Conservation (phyloP, 805 yeast species). For the Priceomyces melissophilus region DNA sequence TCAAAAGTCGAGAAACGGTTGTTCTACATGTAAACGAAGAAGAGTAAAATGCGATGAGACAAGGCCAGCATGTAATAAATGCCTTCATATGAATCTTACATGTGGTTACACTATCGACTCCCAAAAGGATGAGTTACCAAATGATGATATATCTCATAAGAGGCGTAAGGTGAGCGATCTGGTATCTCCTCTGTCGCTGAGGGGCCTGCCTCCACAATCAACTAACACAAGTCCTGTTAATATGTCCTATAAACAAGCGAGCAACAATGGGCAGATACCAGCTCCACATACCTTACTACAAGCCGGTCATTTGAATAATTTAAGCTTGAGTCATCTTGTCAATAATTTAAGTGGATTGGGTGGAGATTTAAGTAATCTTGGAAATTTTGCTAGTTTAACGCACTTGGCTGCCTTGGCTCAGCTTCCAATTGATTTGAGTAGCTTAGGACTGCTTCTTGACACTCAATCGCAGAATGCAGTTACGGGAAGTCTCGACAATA, state of each 20-base stretch:
- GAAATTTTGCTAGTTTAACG: conserved; percentile 36
- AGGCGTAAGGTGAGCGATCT: conserved; percentile 4
- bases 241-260: neutral
- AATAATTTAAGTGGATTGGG: conserved; percentile 36
- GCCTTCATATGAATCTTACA: conserved; percentile 71
- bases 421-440: conserved; percentile 37
- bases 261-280: neutral
- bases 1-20: conserved; percentile 83
- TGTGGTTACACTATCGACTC: conserved; percentile 54
- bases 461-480: conserved; percentile 13
- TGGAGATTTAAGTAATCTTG: conserved; percentile 32
- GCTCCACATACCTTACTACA: conserved; percentile 14
- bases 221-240: conserved; percentile 10
- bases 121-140: conserved; percentile 3
- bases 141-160: conserved; percentile 1
- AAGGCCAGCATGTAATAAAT: conserved; percentile 76
- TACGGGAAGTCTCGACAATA: neutral
- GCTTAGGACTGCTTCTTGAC: conserved; percentile 29
- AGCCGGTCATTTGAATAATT: conserved; percentile 40
- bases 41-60: conserved; percentile 91
- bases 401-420: conserved; percentile 43
- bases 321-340: conserved; percentile 41
- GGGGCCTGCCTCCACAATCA: conserved; percentile 11
- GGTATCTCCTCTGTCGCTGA: conserved; percentile 1
- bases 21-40: conserved; percentile 83